Conservation (phyloP, 106 monocot species). For the Amphibolis antarctica region DNA sequence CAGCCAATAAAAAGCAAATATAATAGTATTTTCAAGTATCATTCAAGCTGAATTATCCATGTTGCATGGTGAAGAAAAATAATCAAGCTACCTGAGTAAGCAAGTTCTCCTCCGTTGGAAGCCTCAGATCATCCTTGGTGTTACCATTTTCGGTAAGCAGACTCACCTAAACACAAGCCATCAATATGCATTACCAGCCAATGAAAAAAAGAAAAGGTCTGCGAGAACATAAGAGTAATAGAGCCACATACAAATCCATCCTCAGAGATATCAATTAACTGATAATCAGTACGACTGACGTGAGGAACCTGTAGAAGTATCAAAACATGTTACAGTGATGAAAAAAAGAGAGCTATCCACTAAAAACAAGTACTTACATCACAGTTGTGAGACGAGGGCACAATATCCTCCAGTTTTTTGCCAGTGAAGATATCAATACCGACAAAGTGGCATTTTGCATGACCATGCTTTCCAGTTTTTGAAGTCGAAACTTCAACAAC, state of each 20-base stretch:
- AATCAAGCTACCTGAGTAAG: slow-evolving; percentile 12
- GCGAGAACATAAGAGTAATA: neutral
- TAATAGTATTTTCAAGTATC: no score
- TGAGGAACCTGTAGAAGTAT: slow-evolving; percentile 5
- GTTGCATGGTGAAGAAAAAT: no score
- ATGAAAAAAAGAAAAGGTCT: neutral
- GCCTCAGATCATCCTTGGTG: slow-evolving; percentile 18
- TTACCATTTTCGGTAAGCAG: slow-evolving; percentile 18
- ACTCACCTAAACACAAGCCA: slow-evolving; percentile 6
- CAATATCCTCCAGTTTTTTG: slow-evolving; percentile 21
- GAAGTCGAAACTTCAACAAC: slow-evolving; percentile 22
- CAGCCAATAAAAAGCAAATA: no score
- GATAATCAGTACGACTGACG: slow-evolving; percentile 13
- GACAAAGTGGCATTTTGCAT: slow-evolving; percentile 21
- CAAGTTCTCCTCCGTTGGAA: slow-evolving; percentile 15
- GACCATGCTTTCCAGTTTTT: slow-evolving; percentile 19
- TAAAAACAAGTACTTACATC: slow-evolving; percentile 3
- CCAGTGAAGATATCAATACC: slow-evolving; percentile 18
- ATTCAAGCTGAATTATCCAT: no score
- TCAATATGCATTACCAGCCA: neutral
- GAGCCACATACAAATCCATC: slow-evolving; percentile 13
- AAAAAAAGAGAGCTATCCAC: no score
- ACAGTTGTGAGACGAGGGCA: slow-evolving; percentile 21
- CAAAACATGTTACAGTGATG: no score
- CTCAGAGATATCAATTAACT: slow-evolving; percentile 19